Conservation (phyloP, 2,329 filamentous ascomycete genomes). For the Fusarium siculi region DNA sequence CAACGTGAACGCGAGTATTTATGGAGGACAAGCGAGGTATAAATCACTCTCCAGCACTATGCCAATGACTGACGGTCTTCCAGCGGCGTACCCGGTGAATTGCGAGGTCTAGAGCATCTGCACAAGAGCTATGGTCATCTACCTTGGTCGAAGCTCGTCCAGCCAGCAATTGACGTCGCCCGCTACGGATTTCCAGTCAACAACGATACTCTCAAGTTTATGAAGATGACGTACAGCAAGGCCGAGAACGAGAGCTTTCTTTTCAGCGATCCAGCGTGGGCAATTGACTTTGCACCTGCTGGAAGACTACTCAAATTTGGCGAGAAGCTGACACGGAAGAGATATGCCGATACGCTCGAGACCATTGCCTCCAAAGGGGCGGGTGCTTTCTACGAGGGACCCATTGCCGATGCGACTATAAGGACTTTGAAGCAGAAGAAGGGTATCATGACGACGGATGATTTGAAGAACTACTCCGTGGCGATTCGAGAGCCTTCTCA, state of each 20-base stretch:
- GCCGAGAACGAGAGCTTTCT: constrained; percentile 65
- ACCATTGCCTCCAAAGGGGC: constrained; percentile 72
- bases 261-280: constrained; percentile 77
- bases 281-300: constrained; percentile 84
- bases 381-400: constrained; percentile 75
- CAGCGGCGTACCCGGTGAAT: constrained; percentile 74
- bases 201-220: constrained; percentile 76
- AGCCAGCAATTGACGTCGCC: constrained; percentile 77
- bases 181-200: constrained; percentile 77
- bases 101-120: constrained; percentile 78
- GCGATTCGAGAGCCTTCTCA: constrained; percentile 68
- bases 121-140: constrained; percentile 74
- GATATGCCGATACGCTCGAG: constrained; percentile 80
- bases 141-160: constrained; percentile 73
- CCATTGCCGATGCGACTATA: constrained; percentile 77
- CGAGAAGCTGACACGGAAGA: constrained; percentile 79
- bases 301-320: constrained; percentile 72
- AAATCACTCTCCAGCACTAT: constrained; percentile 40
- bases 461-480: constrained; percentile 78
- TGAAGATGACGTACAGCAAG: constrained; percentile 62
- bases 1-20: constrained; percentile 70
- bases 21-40: constrained; percentile 77
- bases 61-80: rapidly evolving
- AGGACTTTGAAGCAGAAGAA: constrained; percentile 69
- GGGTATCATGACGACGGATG: constrained; percentile 81